Conservation (phyloP, 306 rosid species). For the Trifolium pratense region DNA sequence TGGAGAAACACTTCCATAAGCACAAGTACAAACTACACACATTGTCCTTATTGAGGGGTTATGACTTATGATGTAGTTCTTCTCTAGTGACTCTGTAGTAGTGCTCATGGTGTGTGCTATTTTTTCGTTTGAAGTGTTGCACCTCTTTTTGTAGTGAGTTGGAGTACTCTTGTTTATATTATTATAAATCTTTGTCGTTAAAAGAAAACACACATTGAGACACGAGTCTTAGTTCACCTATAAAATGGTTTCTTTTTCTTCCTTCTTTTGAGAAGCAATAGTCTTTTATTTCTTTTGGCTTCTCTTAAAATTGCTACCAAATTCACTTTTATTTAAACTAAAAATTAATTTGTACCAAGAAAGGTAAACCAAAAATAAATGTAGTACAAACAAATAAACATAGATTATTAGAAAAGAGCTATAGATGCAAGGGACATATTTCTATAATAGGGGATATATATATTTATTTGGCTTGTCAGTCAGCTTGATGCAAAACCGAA, state of each 20-base stretch:
- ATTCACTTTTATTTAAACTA: constrained; percentile 6
- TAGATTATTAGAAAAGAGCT: neutral
- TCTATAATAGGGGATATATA: constrained; percentile 1
- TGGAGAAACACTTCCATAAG: too few species aligned
- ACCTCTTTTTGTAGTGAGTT: neutral
- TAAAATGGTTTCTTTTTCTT: neutral
- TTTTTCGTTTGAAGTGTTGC: constrained; percentile 2
- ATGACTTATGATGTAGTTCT: too few species aligned
- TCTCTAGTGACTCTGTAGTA: neutral
- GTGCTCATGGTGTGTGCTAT: neutral
- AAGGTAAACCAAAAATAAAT: neutral
- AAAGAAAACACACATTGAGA: neutral
- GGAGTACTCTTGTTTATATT: neutral
- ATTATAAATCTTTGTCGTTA: neutral
- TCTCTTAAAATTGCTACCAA: neutral
- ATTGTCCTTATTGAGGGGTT: neutral
- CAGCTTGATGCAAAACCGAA: constrained; percentile 22
- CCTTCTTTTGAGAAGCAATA: neutral
- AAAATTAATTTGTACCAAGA: neutral
- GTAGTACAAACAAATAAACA: neutral
- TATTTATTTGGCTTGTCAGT: constrained; percentile 29
- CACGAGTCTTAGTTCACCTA: neutral
- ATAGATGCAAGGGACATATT: constrained; percentile 11
- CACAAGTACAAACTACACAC: too few species aligned
- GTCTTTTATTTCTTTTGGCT: neutral